Conservation (phyloP, 805 yeast genomes). For the Pichia gijzeniarum region DNA sequence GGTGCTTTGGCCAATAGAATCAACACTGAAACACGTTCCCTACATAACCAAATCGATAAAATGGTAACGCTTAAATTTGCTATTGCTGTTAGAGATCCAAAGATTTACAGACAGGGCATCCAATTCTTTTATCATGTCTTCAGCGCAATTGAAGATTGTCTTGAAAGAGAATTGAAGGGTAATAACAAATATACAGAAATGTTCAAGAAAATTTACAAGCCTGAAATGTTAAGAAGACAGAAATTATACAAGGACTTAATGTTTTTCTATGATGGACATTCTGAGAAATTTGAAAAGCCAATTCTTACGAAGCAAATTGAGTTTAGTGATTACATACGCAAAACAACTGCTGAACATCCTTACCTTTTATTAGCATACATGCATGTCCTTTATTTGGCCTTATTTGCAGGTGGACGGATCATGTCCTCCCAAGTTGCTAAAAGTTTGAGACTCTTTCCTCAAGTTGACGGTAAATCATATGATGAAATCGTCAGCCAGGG, state of each 20-base stretch:
- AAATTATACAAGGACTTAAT: constrained; percentile 55
- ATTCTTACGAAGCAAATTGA: constrained; percentile 55
- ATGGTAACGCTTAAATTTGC: constrained; percentile 65
- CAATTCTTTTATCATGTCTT: constrained; percentile 68
- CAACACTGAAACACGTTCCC: constrained; percentile 56
- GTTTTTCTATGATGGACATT: constrained; percentile 55
- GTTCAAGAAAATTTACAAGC: constrained; percentile 57
- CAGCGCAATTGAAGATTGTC: constrained; percentile 51
- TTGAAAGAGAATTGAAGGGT: constrained; percentile 39
- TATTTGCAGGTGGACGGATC: constrained; percentile 80
- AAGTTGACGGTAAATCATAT: constrained; percentile 57
- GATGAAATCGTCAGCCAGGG: constrained; percentile 57
- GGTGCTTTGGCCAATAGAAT: constrained; percentile 84
- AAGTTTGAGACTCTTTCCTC: constrained; percentile 71
- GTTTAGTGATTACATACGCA: constrained; percentile 54
- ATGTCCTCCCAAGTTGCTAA: constrained; percentile 60
- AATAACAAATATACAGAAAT: constrained; percentile 38
- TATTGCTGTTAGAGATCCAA: constrained; percentile 67
- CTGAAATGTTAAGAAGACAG: constrained; percentile 58
- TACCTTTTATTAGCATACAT: constrained; percentile 69
- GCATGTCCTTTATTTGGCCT: constrained; percentile 78
- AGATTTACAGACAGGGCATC: constrained; percentile 74
- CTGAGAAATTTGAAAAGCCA: constrained; percentile 51
- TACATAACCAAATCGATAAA: constrained; percentile 65
- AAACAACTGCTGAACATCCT: constrained; percentile 54